Percentiles rank a stretch among this genome's conserved stretches.
phyloP scores from a whole-genome alignment of 352 stramenopile genomes.

The Pythium guiyangense region DNA sequence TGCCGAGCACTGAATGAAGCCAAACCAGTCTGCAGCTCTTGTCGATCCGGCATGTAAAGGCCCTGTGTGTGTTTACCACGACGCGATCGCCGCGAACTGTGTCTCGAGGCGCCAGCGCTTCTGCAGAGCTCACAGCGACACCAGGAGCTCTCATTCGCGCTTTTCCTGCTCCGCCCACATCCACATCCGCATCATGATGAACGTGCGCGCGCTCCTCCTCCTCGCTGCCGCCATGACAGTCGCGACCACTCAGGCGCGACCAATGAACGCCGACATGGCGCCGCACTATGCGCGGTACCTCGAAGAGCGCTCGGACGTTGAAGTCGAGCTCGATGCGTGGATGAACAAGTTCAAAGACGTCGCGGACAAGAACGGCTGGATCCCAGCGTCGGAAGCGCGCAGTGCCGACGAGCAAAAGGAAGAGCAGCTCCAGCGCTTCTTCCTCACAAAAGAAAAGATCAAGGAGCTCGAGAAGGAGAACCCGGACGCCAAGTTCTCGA shows the following conservation, averaged over 20 bases:
- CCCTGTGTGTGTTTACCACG: too few relatives aligned
- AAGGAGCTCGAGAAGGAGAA: too few relatives aligned
- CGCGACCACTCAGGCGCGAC: constrained; percentile 6
- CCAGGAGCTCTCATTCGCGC: too few relatives aligned
- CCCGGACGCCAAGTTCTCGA: too few relatives aligned
- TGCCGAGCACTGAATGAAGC: too few relatives aligned
- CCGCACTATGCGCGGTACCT: constrained; percentile 46
- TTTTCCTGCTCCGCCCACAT: too few relatives aligned
- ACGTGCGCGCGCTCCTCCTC: constrained; percentile 7
- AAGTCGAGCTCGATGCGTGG: constrained; percentile 38
- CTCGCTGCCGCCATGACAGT: constrained; percentile 5
- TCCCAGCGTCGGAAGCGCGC: constrained; percentile 17
- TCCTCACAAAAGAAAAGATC: too few relatives aligned
- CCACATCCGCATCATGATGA: constrained; percentile 6
- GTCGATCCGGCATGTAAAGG: too few relatives aligned
- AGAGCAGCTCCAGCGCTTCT: constrained; percentile 21
- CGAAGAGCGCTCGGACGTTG: constrained; percentile 34
- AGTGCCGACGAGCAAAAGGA: constrained; percentile 25
- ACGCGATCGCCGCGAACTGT: too few relatives aligned
- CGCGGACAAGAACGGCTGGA: constrained; percentile 19
- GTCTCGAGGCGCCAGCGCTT: too few relatives aligned
- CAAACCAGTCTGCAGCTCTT: too few relatives aligned
- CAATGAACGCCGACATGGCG: constrained; percentile 19
- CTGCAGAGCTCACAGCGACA: too few relatives aligned
- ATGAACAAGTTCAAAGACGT: constrained; percentile 27